phyloP scores from a whole-genome alignment of 2,329 filamentous ascomycete genomes.

The Triangularia setosa region DNA sequence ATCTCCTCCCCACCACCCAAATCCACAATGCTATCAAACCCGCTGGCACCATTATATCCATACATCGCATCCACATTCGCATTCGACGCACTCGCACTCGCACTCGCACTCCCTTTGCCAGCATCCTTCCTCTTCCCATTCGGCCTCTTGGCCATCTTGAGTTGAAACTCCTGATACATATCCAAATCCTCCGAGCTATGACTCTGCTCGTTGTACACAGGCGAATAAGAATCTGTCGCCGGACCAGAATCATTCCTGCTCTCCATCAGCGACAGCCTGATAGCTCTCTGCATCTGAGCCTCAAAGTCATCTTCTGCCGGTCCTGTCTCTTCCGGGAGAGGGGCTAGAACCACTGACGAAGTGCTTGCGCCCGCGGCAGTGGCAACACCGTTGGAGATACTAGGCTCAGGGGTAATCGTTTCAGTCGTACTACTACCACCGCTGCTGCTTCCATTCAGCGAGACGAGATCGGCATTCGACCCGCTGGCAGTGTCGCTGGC shows the following conservation, averaged over 20 bases:
- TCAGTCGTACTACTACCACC: slow-evolving; percentile 36
- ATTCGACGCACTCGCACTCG: not conserved
- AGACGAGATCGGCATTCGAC: slow-evolving; percentile 47
- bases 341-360: slow-evolving; percentile 11
- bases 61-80: not conserved
- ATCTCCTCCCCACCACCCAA: slow-evolving; percentile 33
- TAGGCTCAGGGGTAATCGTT: slow-evolving; percentile 54
- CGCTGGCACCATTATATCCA: not conserved
- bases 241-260: slow-evolving; percentile 45
- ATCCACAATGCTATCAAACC: not conserved
- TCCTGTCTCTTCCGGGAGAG: slow-evolving; percentile 34
- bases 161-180: slow-evolving; percentile 39
- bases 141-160: slow-evolving; percentile 45
- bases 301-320: slow-evolving; percentile 54
- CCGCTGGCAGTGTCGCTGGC: slow-evolving; percentile 42
- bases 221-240: slow-evolving; percentile 33
- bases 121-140: slow-evolving; percentile 38
- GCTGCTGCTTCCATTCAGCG: slow-evolving; percentile 32
- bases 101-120: slow-evolving; percentile 28
- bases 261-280: slow-evolving; percentile 58
- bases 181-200: slow-evolving; percentile 15
- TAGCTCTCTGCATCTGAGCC: slow-evolving; percentile 58
- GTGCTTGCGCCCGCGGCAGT: slow-evolving; percentile 28
- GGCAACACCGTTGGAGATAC: slow-evolving; percentile 40
- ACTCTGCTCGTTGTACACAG: not conserved